phyloP scores from a whole-genome alignment of 306 rosid species.

The Trifolium subterraneum region DNA sequence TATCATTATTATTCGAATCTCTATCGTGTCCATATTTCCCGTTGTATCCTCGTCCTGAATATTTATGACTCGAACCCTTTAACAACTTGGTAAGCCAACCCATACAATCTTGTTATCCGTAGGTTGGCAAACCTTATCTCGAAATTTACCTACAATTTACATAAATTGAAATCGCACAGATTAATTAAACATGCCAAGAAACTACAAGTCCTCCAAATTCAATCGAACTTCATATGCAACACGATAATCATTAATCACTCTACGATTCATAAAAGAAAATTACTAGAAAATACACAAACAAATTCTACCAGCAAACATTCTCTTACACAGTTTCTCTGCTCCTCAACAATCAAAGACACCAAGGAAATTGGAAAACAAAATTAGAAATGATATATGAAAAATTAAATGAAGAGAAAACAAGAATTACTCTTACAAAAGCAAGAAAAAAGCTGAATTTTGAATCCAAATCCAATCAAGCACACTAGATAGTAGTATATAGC shows the following conservation, averaged over 20 bases:
- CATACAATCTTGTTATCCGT: constrained; percentile 50
- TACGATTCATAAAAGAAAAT: constrained; percentile 18
- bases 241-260: constrained; percentile 13
- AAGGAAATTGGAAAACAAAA: too few relatives aligned
- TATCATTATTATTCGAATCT: constrained; percentile 52
- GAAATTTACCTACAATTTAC: constrained; percentile 33
- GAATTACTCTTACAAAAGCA: constrained; percentile 11
- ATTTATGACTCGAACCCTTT: constrained; percentile 72
- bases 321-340: too few relatives aligned
- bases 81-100: constrained; percentile 89
- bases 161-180: constrained; percentile 22
- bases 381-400: too few relatives aligned
- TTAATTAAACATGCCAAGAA: constrained; percentile 32
- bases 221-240: constrained; percentile 28
- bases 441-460: constrained; percentile 19
- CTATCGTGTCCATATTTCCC: constrained; percentile 61
- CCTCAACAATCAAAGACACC: too few relatives aligned
- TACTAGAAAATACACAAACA: constrained; percentile 25
- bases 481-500: not conserved
- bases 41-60: constrained; percentile 54
- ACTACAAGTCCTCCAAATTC: constrained; percentile 1
- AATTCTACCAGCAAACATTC: constrained; percentile 5
- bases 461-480: constrained; percentile 24
- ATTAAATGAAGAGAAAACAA: too few relatives aligned
- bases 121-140: constrained; percentile 49